Conservation (phyloP, 495 filamentous ascomycete genomes). For the Aspergillus steynii region DNA sequence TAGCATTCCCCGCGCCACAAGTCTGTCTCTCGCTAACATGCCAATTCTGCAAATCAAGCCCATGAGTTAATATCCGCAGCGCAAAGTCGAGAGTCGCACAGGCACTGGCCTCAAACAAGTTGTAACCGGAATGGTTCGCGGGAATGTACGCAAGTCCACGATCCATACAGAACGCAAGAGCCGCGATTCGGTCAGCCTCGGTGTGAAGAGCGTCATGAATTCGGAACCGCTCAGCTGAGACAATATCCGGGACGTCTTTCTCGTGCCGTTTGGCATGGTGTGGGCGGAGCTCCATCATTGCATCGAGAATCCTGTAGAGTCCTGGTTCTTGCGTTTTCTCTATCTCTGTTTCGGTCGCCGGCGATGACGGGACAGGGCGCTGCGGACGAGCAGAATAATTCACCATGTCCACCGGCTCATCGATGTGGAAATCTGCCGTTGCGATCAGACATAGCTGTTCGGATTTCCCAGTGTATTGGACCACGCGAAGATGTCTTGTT, state of each 20-base stretch:
- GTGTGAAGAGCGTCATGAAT: slow-evolving; percentile 5
- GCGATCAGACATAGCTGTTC: slow-evolving; percentile 14
- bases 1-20: slow-evolving; percentile 18
- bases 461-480: slow-evolving; percentile 7
- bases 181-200: slow-evolving; percentile 18
- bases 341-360: too few relatives aligned
- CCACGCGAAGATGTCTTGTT: slow-evolving; percentile 12
- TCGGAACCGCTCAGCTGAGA: slow-evolving; percentile 17
- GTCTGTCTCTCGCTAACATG: slow-evolving; percentile 15
- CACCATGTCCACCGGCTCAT: slow-evolving; percentile 16
- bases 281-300: not conserved
- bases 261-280: too few relatives aligned
- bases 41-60: slow-evolving; percentile 12
- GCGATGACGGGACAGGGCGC: not conserved
- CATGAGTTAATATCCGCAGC: slow-evolving; percentile 15
- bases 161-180: slow-evolving; percentile 25
- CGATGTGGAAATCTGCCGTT: slow-evolving; percentile 19
- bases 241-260: not conserved
- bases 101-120: slow-evolving; percentile 15
- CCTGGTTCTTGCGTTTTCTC: slow-evolving; percentile 1
- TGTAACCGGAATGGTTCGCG: slow-evolving; percentile 16
- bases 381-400: slow-evolving; percentile 8
- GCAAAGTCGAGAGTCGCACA: slow-evolving; percentile 23
- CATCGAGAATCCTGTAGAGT: slow-evolving; percentile 3
- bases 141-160: slow-evolving; percentile 20